Conservation (phyloP, 345 rosid species). For the Cochlearia excelsa region DNA sequence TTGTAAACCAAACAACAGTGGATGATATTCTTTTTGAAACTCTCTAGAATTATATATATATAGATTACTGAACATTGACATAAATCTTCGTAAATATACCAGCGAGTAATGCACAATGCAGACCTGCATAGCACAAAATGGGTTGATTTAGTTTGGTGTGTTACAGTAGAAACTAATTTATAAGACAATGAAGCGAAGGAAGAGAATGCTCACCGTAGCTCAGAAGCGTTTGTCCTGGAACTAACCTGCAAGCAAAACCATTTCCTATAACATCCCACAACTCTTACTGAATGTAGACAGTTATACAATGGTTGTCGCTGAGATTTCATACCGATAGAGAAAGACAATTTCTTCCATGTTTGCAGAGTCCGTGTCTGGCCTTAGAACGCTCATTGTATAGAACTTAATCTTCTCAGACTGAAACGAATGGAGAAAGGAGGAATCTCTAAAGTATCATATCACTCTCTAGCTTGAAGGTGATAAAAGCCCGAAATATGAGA, state of each 20-base stretch:
- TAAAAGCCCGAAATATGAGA: conserved; percentile 1
- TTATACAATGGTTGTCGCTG: conserved; percentile 4
- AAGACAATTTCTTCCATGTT: conserved; percentile 75
- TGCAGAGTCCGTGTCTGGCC: conserved; percentile 56
- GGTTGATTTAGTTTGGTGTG: conserved; percentile 20
- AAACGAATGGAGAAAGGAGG: conserved; percentile 7
- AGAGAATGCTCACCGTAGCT: conserved; percentile 68
- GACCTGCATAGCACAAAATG: conserved; percentile 50
- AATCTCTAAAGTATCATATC: background rate
- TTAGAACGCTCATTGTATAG: conserved; percentile 89
- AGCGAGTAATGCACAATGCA: conserved; percentile 84
- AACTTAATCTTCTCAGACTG: conserved; percentile 79
- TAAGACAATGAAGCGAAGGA: conserved; percentile 2
- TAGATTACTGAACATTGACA: conserved; percentile 4
- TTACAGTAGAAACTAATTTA: background rate
- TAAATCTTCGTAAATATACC: conserved; percentile 42
- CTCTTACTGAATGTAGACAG: background rate
- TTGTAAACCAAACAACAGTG: conserved; percentile 29
- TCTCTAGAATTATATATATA: conserved; percentile 1
- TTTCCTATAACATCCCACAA: background rate
- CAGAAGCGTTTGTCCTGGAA: conserved; percentile 76
- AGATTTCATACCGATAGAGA: conserved; percentile 64
- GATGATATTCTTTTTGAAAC: background rate
- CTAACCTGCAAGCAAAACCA: conserved; percentile 52
- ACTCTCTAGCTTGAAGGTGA: conserved; percentile 1